phyloP scores from a whole-genome alignment of 768 basidiomycete genomes.

The Tephrocybe sp. region DNA sequence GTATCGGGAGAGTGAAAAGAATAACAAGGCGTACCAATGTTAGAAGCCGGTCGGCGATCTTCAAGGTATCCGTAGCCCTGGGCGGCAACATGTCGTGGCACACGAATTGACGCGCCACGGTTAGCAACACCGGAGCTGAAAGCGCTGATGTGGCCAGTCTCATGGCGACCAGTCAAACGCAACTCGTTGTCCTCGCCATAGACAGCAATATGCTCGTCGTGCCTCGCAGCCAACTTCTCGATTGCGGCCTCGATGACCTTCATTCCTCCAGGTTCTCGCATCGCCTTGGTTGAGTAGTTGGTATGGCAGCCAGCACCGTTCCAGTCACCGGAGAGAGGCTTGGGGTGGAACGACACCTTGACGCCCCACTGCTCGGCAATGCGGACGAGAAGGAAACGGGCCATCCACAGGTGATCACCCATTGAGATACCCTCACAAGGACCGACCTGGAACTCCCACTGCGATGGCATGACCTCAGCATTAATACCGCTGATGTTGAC shows the following conservation, averaged over 20 bases:
- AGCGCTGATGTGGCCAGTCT: slow-evolving; percentile 89
- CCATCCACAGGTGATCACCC: slow-evolving; percentile 99
- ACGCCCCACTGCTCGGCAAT: slow-evolving; percentile 97
- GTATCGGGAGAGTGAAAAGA: slow-evolving; percentile 4
- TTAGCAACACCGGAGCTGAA: slow-evolving; percentile 97
- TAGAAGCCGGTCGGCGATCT: slow-evolving; percentile 96
- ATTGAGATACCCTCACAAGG: slow-evolving; percentile 97
- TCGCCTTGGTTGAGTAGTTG: slow-evolving; percentile 94
- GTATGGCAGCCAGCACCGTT: slow-evolving; percentile 99
- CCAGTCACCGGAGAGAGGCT: slow-evolving; percentile 96
- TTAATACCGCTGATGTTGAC: slow-evolving; percentile 99
- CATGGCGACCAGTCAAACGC: slow-evolving; percentile 93
- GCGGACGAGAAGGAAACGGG: slow-evolving; percentile 92
- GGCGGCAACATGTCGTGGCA: slow-evolving; percentile 89
- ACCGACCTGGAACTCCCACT: slow-evolving; percentile 99
- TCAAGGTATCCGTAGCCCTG: slow-evolving; percentile 96
- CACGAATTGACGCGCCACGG: slow-evolving; percentile 95
- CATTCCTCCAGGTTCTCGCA: slow-evolving; percentile 94
- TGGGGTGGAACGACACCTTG: slow-evolving; percentile 99
- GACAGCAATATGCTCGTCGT: slow-evolving; percentile 94
- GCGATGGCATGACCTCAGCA: slow-evolving; percentile 99
- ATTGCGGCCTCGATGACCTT: slow-evolving; percentile 91
- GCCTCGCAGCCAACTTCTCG: slow-evolving; percentile 87
- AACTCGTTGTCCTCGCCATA: slow-evolving; percentile 98
- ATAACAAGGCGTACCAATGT: slow-evolving; percentile 68